phyloP scores from a whole-genome alignment of 2,329 filamentous ascomycete species.

The Pseudonectria buxi region DNA sequence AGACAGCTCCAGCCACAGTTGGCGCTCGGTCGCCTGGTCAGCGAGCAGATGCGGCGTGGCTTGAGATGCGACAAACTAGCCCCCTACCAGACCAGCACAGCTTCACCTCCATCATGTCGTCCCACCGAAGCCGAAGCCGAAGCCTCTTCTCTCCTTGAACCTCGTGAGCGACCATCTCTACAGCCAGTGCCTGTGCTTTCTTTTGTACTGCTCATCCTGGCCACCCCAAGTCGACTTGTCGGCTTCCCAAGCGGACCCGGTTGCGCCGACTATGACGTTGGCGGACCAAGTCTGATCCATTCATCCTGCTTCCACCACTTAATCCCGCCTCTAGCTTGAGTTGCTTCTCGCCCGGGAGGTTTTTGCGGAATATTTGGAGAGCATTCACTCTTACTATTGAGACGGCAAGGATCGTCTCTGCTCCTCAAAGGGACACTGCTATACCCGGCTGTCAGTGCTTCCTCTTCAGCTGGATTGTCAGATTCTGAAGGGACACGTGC shows the following conservation, averaged over 20 bases:
- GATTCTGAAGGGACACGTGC: background rate
- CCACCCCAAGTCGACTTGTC: conserved; percentile 4
- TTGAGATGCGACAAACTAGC: conserved; percentile 16
- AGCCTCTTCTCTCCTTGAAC: conserved; percentile 17
- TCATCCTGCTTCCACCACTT: conserved; percentile 5
- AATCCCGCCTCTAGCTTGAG: background rate
- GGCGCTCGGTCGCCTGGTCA: conserved; percentile 25
- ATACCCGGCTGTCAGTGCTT: background rate
- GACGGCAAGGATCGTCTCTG: background rate
- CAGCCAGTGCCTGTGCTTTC: too few relatives aligned
- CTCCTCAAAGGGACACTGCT: background rate
- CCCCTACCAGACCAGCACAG: too few relatives aligned
- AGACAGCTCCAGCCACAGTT: background rate
- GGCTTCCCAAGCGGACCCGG: conserved; percentile 4
- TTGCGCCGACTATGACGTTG: conserved; percentile 21
- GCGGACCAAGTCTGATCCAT: conserved; percentile 19
- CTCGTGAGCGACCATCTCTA: too few relatives aligned
- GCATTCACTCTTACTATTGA: background rate
- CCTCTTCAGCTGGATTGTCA: background rate
- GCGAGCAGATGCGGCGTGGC: conserved; percentile 14
- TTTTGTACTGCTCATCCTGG: too few relatives aligned
- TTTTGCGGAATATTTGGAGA: too few relatives aligned
- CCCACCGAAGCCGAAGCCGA: conserved; percentile 6
- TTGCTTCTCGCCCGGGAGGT: too few relatives aligned
- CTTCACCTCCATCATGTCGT: too few relatives aligned